phyloP scores from a whole-genome alignment of 116 monocot genomes.

The Zostera marina region DNA sequence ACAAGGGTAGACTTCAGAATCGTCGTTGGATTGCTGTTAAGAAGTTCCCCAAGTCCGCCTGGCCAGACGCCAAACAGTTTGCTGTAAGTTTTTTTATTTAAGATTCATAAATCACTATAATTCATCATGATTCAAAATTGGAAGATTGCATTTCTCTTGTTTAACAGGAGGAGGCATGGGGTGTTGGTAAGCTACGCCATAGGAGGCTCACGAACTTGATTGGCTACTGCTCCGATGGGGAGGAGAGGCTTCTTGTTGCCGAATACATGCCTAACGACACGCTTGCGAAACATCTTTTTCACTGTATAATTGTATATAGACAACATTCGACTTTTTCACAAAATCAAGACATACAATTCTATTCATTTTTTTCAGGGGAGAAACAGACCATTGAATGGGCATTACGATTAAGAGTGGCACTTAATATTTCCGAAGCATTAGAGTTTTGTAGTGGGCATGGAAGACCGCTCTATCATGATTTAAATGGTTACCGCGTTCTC shows the following conservation, averaged over 20 bases:
- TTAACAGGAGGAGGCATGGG: constrained; percentile 64
- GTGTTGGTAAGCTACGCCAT: constrained; percentile 67
- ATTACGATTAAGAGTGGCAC: constrained; percentile 69
- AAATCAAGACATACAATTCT: too few relatives aligned
- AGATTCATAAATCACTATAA: too few relatives aligned
- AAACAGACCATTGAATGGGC: constrained; percentile 84
- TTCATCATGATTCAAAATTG: too few relatives aligned
- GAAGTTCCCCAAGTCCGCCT: constrained; percentile 73
- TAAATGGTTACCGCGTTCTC: constrained; percentile 76
- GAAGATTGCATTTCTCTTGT: neutral
- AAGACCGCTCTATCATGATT: constrained; percentile 64
- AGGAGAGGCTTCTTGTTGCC: constrained; percentile 74
- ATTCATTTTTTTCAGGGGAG: constrained; percentile 42
- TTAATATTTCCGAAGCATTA: constrained; percentile 65
- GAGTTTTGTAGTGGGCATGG: constrained; percentile 62
- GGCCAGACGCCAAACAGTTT: constrained; percentile 91
- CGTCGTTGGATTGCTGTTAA: constrained; percentile 71
- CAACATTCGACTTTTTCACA: neutral
- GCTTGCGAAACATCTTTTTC: constrained; percentile 83
- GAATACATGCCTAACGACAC: constrained; percentile 87
- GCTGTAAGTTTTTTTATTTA: constrained; percentile 20
- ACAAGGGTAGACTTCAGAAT: constrained; percentile 58
- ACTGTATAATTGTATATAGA: too few relatives aligned
- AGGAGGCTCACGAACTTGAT: constrained; percentile 70
- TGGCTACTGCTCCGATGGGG: constrained; percentile 80